Conservation (phyloP, 441 rosid species). For the Brassica balearica region DNA sequence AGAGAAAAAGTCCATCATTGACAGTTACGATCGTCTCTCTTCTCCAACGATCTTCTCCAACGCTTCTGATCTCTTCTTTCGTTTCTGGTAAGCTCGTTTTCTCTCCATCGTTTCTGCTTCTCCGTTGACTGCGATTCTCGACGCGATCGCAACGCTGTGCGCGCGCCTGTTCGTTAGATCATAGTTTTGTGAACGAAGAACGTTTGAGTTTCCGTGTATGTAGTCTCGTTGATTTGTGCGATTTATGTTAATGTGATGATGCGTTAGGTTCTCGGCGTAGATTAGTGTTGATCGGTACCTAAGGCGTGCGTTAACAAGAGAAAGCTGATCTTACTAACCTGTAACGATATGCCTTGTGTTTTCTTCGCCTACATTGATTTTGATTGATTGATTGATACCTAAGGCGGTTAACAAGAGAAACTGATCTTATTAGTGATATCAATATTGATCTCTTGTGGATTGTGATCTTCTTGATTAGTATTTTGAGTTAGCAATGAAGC, state of each 20-base stretch:
- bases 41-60: constrained; percentile 20
- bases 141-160: constrained; percentile 8
- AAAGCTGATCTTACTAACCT: background rate
- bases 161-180: background rate
- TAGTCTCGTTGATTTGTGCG: constrained; percentile 7
- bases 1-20: constrained; percentile 31
- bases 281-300: background rate
- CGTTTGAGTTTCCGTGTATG: background rate
- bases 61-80: background rate
- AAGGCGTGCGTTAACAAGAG: background rate
- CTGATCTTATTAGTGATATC: background rate
- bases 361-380: too few relatives aligned
- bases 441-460: background rate
- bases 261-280: background rate
- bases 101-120: constrained; percentile 22
- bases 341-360: background rate
- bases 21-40: constrained; percentile 23
- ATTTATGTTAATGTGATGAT: constrained; percentile 5
- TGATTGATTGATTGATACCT: too few relatives aligned
- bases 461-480: background rate
- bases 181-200: background rate
- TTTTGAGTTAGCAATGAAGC: constrained; percentile 53
- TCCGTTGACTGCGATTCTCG: background rate
- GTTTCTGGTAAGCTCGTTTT: constrained; percentile 25
- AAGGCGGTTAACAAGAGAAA: too few relatives aligned